These are phyloP conservation scores for Setaria viridis DNA, from an alignment of 202 grass and related monocot genomes.

Conservation along the genomic window DNA sequence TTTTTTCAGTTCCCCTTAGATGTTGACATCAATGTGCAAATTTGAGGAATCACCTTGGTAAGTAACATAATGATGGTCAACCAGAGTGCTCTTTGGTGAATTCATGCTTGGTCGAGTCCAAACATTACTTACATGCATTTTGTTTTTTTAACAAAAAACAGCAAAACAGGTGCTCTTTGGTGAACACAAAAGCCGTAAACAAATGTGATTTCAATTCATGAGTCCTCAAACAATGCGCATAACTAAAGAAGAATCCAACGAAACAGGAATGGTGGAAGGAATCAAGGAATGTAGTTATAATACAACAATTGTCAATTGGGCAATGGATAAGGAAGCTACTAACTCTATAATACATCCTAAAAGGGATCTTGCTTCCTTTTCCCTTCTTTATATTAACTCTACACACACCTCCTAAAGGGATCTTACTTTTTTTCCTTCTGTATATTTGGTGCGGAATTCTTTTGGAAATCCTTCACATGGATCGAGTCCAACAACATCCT, in stretches of 20 bases:
- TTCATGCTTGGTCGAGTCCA: background rate
- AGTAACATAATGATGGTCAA: background rate
- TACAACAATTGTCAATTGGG: too few species aligned
- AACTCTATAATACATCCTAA: too few species aligned
- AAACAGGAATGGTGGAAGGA: background rate
- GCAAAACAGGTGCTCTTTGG: background rate
- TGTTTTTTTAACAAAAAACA: background rate
- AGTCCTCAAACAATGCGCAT: background rate
- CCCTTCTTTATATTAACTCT: too few species aligned
- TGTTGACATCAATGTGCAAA: conserved; percentile 14
- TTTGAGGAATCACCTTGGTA: background rate
- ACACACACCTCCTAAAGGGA: background rate
- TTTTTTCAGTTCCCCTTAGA: background rate
- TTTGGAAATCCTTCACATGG: conserved; percentile 18
- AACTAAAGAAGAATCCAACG: background rate
- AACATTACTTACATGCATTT: background rate
- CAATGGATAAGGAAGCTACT: too few species aligned
- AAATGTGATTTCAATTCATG: background rate
- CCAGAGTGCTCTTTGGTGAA: too few species aligned
- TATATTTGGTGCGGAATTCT: conserved; percentile 7
- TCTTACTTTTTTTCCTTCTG: background rate
- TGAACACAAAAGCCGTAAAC: background rate
- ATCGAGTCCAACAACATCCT: conserved; percentile 36
- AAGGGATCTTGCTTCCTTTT: too few species aligned
- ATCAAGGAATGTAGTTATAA: too few species aligned